phyloP scores from a whole-genome alignment of 805 yeast genomes.

The Candida krabiensis region DNA sequence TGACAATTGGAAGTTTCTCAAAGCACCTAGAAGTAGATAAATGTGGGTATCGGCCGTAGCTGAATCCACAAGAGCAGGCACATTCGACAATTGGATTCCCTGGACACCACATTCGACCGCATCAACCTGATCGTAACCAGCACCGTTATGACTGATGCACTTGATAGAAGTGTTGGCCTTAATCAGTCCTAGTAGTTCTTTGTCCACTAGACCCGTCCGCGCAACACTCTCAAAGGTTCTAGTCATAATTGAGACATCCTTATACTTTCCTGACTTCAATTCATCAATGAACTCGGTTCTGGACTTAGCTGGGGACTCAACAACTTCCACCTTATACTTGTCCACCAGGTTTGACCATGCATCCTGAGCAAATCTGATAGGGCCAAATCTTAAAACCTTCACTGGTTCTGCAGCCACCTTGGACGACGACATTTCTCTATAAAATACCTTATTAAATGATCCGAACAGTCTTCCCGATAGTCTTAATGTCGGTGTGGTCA shows the following conservation, averaged over 20 bases:
- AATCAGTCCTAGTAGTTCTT: constrained; percentile 39
- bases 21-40: constrained; percentile 49
- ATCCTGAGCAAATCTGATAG: constrained; percentile 55
- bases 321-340: constrained; percentile 42
- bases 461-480: no score
- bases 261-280: constrained; percentile 35
- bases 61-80: constrained; percentile 51
- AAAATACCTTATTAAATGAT: no score
- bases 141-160: constrained; percentile 50
- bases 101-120: constrained; percentile 39
- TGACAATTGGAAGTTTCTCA: constrained; percentile 63
- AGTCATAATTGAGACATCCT: constrained; percentile 39
- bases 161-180: constrained; percentile 37
- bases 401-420: constrained; percentile 43
- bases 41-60: constrained; percentile 61
- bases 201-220: constrained; percentile 44
- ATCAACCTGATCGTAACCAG: constrained; percentile 58
- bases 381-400: constrained; percentile 66
- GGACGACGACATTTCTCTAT: constrained; percentile 24
- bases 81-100: constrained; percentile 50
- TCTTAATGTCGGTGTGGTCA: no score
- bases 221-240: constrained; percentile 41
- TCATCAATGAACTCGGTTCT: constrained; percentile 42
- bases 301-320: constrained; percentile 40
- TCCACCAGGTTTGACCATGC: constrained; percentile 53